Evolutionary conservation across 192 early-diverging fungal genomes (phyloP).

Genomic region (Backusella mclennaniae): DNA sequence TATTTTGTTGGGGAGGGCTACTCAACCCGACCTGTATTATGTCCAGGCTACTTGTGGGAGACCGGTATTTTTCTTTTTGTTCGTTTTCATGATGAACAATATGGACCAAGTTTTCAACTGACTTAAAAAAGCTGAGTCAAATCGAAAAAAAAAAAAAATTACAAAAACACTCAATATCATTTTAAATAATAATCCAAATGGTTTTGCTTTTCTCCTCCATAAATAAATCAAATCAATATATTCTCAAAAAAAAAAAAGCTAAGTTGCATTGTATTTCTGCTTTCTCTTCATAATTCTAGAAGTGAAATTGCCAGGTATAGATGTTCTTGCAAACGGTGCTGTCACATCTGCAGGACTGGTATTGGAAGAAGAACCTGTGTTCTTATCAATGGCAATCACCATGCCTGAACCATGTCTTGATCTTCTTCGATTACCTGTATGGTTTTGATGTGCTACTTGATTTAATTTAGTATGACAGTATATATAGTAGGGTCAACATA

Average conservation of each 20-base stretch:
- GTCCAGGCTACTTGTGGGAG: too few species aligned
- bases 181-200: too few species aligned
- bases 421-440: neutral
- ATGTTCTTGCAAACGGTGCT: neutral
- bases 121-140: too few species aligned
- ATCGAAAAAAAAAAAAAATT: too few species aligned
- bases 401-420: conserved; percentile 1
- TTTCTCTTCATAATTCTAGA: conserved; percentile 2
- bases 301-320: conserved; percentile 1
- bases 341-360: neutral
- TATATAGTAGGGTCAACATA: neutral
- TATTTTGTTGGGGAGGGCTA: too few species aligned
- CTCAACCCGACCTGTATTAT: too few species aligned
- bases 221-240: too few species aligned
- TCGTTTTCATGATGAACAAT: too few species aligned
- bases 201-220: too few species aligned
- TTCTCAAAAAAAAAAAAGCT: neutral
- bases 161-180: too few species aligned
- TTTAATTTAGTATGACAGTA: neutral
- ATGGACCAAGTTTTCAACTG: too few species aligned
- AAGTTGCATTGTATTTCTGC: neutral
- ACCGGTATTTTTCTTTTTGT: too few species aligned
- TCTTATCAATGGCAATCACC: neutral
- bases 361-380: neutral
- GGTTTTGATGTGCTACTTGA: neutral